These are phyloP conservation scores for Chara braunii DNA, from an alignment of 139 green algal genomes.

Conservation along the genomic window DNA sequence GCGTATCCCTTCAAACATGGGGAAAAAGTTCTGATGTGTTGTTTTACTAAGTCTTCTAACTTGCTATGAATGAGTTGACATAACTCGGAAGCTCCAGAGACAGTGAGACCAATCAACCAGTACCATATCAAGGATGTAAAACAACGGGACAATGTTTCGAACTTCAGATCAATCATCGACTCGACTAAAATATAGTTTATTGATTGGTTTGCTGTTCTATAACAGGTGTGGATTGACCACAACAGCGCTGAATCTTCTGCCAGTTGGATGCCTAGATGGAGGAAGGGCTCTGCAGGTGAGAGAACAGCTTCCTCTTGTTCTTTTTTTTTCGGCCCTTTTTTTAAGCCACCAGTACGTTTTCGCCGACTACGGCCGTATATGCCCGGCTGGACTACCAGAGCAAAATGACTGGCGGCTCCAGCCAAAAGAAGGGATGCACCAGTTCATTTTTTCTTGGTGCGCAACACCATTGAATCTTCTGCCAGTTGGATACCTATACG, in stretches of 20 bases:
- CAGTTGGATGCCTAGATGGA: constrained; percentile 30
- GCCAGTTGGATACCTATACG: constrained; percentile 27
- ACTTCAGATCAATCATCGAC: too few species aligned
- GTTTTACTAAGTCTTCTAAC: not conserved
- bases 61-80: not conserved
- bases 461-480: constrained; percentile 34
- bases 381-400: too few species aligned
- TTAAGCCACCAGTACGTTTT: too few species aligned
- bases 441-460: too few species aligned
- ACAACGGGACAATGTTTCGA: not conserved
- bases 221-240: constrained; percentile 35
- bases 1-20: too few species aligned
- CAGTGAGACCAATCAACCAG: not conserved
- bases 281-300: constrained; percentile 29
- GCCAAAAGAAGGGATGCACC: too few species aligned
- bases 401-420: too few species aligned
- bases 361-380: too few species aligned
- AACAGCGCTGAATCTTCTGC: constrained; percentile 30
- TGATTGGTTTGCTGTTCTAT: too few species aligned
- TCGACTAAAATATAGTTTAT: too few species aligned
- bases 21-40: not conserved
- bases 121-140: not conserved
- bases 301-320: too few species aligned
- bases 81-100: not conserved
- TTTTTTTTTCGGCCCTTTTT: too few species aligned